Conservation (phyloP, 805 yeast species). For the Teunomyces aglyptinius region DNA sequence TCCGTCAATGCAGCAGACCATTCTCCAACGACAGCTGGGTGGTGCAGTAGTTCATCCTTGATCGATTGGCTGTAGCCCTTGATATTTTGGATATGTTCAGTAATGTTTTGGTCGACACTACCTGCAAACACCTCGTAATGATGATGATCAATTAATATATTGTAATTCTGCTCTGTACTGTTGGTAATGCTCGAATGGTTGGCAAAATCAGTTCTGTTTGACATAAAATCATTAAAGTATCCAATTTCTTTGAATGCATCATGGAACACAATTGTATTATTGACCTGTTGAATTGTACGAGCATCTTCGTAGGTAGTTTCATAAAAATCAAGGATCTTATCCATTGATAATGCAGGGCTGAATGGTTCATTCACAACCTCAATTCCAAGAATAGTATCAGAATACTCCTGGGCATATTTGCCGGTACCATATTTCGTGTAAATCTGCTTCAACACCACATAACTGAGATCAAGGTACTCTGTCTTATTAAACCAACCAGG, state of each 20-base stretch:
- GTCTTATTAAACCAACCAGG: constrained; percentile 36
- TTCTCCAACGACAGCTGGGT: constrained; percentile 62
- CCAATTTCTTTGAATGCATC: constrained; percentile 62
- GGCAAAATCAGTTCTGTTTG: constrained; percentile 14
- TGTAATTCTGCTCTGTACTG: constrained; percentile 17
- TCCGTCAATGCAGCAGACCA: constrained; percentile 86
- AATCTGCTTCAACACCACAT: constrained; percentile 31
- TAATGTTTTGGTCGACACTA: constrained; percentile 26
- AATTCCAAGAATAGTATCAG: constrained; percentile 38
- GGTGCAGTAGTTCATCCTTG: constrained; percentile 33
- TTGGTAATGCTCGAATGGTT: constrained; percentile 6
- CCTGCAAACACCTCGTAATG: constrained; percentile 37
- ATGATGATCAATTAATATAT: constrained; percentile 41
- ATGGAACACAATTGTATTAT: constrained; percentile 53
- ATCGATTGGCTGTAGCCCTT: constrained; percentile 31
- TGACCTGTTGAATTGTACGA: constrained; percentile 25
- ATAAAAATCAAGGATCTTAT: constrained; percentile 28
- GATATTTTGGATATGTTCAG: constrained; percentile 31
- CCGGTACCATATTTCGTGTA: constrained; percentile 35
- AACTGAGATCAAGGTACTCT: constrained; percentile 26
- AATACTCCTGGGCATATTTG: constrained; percentile 17
- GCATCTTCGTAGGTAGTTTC: constrained; percentile 30
- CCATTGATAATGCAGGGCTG: constrained; percentile 22
- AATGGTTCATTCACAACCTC: constrained; percentile 43
- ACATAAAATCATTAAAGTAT: constrained; percentile 52